Evolutionary conservation across 2,329 filamentous ascomycete species (phyloP), one percentile per base, ranked within the genome.

Genomic region (Neofusicoccum parvum): DNA sequence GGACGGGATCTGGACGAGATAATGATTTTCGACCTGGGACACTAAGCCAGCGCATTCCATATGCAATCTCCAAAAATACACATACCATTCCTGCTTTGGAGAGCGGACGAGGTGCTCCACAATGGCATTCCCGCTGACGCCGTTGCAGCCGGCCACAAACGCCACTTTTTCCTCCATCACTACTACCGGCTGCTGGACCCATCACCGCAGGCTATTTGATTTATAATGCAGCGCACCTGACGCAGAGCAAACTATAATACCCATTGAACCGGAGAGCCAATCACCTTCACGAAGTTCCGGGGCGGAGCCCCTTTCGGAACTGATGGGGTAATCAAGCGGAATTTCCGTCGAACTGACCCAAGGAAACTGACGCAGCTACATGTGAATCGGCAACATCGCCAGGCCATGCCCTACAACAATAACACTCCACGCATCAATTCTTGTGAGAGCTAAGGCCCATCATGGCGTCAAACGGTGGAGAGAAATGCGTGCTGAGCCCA

Each of bases 1-100:
- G 74, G 64, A 1, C 72, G 73, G 4, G 68, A 50, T 7, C 72
- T 54, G 1, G 76, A 78, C 0, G 72, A 69, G 5, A 75, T 67
- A 11, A 78, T 69, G 27, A 78, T 76, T 34, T 70, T 70, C 17
- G 69, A 34, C 67, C 66, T 60, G 1, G 6, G 6, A 32, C 27
- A 1, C 27, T 5, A 32, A 32, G 27, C 6, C 27, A 32, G 27
- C 27, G 27, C 27, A 32, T 5, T 7, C 27, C 5, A 32, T 32
- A 7, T 7, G 27, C 6, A 32, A 32, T 32, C 27, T 32, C 6
- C 27, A 32, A 49, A 27, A 49, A 27, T 12, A 27, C 1, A 11
- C 17, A 12, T 49, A 49, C 46, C 46, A 49, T 49, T 49, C 46
- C 46, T 49, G 9, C 14, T 49, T 49, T 3, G 46, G 11, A 20